Evolutionary conservation across 306 rosid species (phyloP).

Genomic region (Lathyrus sativus): DNA sequence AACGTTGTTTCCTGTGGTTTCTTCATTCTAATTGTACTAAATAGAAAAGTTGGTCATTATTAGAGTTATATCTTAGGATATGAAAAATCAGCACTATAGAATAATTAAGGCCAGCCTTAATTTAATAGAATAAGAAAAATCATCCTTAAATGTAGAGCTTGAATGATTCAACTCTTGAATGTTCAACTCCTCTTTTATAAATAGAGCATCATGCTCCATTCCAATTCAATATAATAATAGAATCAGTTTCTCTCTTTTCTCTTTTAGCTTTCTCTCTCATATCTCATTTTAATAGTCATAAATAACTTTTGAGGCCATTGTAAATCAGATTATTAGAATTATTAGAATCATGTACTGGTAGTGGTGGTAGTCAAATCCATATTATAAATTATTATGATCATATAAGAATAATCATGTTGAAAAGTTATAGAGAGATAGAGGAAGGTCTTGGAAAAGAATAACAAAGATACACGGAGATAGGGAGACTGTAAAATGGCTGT

Average conservation of each 20-base stretch:
- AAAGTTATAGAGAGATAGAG: neutral
- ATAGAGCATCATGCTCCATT: too few relatives aligned
- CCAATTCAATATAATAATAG: too few relatives aligned
- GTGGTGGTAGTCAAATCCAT: constrained; percentile 13
- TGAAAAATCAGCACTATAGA: too few relatives aligned
- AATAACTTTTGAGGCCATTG: neutral
- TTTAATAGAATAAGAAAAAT: too few relatives aligned
- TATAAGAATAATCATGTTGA: constrained; percentile 4
- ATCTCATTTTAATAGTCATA: too few relatives aligned
- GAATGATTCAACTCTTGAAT: too few relatives aligned
- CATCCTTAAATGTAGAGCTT: too few relatives aligned
- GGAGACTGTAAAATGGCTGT: neutral
- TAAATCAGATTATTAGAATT: neutral
- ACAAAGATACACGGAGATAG: neutral
- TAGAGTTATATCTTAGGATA: too few relatives aligned
- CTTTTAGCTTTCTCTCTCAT: too few relatives aligned
- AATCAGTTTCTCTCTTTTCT: too few relatives aligned
- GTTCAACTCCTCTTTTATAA: too few relatives aligned
- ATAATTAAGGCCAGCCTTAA: too few relatives aligned
- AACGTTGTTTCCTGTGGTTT: neutral
- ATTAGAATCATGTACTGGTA: constrained; percentile 17
- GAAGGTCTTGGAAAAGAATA: neutral
- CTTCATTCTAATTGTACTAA: constrained; percentile 9
- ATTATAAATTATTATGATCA: constrained; percentile 14
- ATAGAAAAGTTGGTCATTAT: neutral